Percentiles rank a stretch among this genome's conserved stretches.
Evolutionary conservation across 768 basidiomycete species (phyloP).

Genomic region (Rossbeevera mucosa): DNA sequence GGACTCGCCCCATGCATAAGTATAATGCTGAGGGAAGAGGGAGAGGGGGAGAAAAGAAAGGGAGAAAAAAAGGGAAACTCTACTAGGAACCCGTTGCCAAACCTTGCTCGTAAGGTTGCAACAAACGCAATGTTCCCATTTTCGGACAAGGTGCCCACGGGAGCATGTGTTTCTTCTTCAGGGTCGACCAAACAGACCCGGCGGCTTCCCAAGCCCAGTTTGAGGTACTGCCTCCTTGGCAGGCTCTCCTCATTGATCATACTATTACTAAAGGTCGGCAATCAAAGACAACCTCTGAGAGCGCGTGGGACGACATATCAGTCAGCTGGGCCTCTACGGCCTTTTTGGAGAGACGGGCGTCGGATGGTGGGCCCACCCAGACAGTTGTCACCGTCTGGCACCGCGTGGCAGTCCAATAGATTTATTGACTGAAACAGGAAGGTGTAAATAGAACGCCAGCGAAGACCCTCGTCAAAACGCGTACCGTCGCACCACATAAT

Average conservation of each 20-base stretch:
- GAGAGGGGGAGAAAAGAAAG: not conserved
- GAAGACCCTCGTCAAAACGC: not conserved
- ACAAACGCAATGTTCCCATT: not conserved
- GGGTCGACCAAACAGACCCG: not conserved
- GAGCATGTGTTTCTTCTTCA: not conserved
- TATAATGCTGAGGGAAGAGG: not conserved
- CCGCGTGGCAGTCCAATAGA: not conserved
- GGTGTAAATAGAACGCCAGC: not conserved
- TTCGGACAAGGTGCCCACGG: not conserved
- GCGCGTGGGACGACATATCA: not conserved
- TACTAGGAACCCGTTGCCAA: not conserved
- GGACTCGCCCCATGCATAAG: not conserved
- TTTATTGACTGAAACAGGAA: slow-evolving; percentile 16
- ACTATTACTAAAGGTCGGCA: not conserved
- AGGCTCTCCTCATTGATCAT: not conserved
- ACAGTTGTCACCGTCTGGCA: not conserved
- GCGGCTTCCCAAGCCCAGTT: not conserved
- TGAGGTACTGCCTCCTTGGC: not conserved
- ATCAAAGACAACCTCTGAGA: not conserved
- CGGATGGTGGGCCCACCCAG: not conserved
- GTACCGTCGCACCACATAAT: not conserved
- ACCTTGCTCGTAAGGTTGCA: too few relatives aligned
- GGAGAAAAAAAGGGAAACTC: not conserved
- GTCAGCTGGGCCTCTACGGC: not conserved
- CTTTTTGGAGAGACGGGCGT: not conserved